These are phyloP conservation scores for Aulographum hederae DNA, from an alignment of 2,329 filamentous ascomycete genomes.

Conservation along the genomic window DNA sequence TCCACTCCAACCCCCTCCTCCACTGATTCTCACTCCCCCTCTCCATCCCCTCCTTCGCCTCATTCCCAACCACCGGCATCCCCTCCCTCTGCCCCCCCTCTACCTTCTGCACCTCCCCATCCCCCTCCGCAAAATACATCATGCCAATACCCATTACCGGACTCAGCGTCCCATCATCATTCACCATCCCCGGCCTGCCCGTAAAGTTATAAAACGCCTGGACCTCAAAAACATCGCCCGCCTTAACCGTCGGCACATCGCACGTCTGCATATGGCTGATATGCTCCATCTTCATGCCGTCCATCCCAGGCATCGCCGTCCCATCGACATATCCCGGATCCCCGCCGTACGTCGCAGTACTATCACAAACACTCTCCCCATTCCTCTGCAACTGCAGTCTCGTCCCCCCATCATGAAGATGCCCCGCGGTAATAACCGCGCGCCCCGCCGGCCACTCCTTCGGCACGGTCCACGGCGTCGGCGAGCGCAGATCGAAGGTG, in stretches of 20 bases:
- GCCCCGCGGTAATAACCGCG: background rate
- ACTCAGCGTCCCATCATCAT: background rate
- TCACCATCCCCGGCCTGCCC: slow-evolving; percentile 1
- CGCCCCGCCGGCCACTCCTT: background rate
- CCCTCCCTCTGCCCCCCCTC: too few species aligned
- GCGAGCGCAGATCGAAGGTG: background rate
- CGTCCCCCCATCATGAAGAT: background rate
- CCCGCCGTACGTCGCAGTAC: background rate
- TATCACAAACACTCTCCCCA: background rate
- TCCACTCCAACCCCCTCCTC: too few species aligned
- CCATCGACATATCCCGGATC: background rate
- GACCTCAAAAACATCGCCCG: slow-evolving; percentile 2
- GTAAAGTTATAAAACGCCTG: slow-evolving; percentile 2
- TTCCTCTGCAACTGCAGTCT: background rate
- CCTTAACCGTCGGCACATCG: slow-evolving; percentile 2
- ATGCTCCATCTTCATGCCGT: background rate
- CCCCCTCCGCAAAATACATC: background rate
- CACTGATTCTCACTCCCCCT: too few species aligned
- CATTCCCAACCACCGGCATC: too few species aligned
- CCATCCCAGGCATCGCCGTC: too few species aligned
- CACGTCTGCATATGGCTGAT: background rate
- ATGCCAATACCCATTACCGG: slow-evolving; percentile 3
- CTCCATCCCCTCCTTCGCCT: too few species aligned
- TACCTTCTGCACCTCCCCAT: too few species aligned
- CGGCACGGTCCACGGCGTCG: background rate